Conservation (phyloP, 2,329 filamentous ascomycete species). For the Geosmithia morbida region DNA sequence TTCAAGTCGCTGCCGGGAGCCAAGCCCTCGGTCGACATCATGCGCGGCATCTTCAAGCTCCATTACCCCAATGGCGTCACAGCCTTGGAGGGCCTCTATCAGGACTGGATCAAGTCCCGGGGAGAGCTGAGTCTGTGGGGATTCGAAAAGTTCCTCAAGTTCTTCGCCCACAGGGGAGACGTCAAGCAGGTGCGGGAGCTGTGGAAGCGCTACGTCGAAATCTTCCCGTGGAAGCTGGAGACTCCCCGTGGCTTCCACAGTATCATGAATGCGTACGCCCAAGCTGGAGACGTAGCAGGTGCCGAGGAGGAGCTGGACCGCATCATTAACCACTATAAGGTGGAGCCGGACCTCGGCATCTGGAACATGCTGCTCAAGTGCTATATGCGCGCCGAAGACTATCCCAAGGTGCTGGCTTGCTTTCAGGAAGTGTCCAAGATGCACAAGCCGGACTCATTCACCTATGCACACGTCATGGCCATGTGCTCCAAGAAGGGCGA, state of each 20-base stretch:
- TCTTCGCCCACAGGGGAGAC: constrained; percentile 33
- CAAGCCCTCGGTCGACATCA: constrained; percentile 19
- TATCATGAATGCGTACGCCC: constrained; percentile 58
- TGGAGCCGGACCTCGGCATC: constrained; percentile 41
- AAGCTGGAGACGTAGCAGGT: constrained; percentile 46
- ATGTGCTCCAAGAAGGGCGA: constrained; percentile 61
- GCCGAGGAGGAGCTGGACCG: constrained; percentile 47
- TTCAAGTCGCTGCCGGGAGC: constrained; percentile 27
- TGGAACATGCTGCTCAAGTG: constrained; percentile 72
- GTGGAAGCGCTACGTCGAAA: constrained; percentile 25
- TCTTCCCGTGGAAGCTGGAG: constrained; percentile 18
- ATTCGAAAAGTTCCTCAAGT: constrained; percentile 32
- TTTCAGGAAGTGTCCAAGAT: constrained; percentile 44
- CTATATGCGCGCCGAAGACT: constrained; percentile 50
- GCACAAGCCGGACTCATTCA: constrained; percentile 43
- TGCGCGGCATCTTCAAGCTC: constrained; percentile 30
- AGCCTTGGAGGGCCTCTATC: constrained; percentile 29
- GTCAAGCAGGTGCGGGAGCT: constrained; percentile 26
- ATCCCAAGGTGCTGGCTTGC: constrained; percentile 46
- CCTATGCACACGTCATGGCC: constrained; percentile 61
- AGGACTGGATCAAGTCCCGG: constrained; percentile 31
- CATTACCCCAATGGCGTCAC: constrained; percentile 20
- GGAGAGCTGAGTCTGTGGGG: constrained; percentile 25
- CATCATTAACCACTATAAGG: constrained; percentile 38
- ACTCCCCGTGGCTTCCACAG: constrained; percentile 31